Evolutionary conservation across 352 stramenopile species (phyloP).

Genomic region (Globisporangium nunn): DNA sequence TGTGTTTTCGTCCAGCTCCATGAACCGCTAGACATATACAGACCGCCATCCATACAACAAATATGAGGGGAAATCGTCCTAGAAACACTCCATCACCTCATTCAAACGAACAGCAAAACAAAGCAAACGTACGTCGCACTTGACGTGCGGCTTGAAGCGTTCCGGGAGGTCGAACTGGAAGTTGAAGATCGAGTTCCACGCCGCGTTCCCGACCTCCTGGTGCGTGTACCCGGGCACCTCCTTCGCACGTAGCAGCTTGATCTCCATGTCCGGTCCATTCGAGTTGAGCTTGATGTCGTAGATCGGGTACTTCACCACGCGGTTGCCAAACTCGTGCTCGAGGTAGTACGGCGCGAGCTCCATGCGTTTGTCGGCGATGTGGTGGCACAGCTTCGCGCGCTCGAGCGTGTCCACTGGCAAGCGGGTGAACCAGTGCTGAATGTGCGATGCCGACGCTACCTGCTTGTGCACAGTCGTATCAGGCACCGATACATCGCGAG

Average conservation of each 20-base stretch:
- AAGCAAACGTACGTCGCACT: conserved; percentile 29
- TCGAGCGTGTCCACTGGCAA: conserved; percentile 57
- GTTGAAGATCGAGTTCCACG: conserved; percentile 75
- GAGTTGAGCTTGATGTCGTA: conserved; percentile 81
- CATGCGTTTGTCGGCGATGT: conserved; percentile 52
- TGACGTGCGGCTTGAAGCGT: conserved; percentile 58
- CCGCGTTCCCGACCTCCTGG: conserved; percentile 50
- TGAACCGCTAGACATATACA: conserved; percentile 26
- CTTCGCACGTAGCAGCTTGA: conserved; percentile 65
- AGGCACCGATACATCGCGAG: too few relatives aligned
- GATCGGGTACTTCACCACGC: conserved; percentile 38
- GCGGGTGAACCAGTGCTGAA: conserved; percentile 65
- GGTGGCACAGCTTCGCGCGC: conserved; percentile 34
- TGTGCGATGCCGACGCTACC: conserved; percentile 21
- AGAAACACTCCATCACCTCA: background rate
- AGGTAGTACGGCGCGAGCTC: conserved; percentile 44
- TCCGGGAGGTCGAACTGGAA: conserved; percentile 66
- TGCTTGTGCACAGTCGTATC: background rate
- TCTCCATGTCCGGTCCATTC: conserved; percentile 74
- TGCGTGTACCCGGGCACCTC: conserved; percentile 48
- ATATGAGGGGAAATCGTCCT: background rate
- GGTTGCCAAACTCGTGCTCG: conserved; percentile 38
- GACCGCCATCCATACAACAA: background rate
- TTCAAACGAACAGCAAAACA: background rate
- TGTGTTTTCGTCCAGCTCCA: conserved; percentile 74